Evolutionary conservation across 306 rosid genomes (phyloP).

Genomic region (Fragaria nilgerrensis): DNA sequence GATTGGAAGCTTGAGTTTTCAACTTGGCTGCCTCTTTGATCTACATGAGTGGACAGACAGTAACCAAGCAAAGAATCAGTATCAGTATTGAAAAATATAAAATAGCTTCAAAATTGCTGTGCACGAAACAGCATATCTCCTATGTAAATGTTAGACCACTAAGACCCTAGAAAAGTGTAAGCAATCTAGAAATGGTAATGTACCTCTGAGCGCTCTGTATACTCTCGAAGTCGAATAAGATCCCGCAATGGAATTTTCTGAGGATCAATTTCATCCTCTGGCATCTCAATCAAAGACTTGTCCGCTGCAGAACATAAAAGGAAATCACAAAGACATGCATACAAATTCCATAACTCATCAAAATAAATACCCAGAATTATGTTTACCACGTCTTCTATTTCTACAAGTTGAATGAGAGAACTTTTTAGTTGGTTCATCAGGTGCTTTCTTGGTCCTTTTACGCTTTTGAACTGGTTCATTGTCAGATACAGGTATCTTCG

Average conservation of each 20-base stretch:
- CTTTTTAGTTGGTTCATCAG: constrained; percentile 45
- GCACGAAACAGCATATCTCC: neutral
- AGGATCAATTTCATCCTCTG: constrained; percentile 71
- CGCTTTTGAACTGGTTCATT: constrained; percentile 44
- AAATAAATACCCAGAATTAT: neutral
- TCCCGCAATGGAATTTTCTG: constrained; percentile 51
- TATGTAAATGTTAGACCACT: neutral
- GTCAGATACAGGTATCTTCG: constrained; percentile 50
- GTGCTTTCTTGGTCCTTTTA: constrained; percentile 41
- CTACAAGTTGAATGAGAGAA: constrained; percentile 75
- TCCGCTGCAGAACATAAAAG: constrained; percentile 47
- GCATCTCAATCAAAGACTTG: constrained; percentile 69
- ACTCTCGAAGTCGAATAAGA: constrained; percentile 63
- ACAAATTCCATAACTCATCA: constrained; percentile 2
- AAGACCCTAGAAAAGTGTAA: neutral
- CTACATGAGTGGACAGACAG: constrained; percentile 40
- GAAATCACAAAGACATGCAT: constrained; percentile 21
- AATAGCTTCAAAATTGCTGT: neutral
- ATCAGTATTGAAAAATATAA: neutral
- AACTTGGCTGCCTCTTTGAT: constrained; percentile 57
- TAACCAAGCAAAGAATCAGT: neutral
- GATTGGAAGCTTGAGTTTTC: constrained; percentile 36
- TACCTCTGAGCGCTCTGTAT: constrained; percentile 68
- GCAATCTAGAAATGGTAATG: constrained; percentile 21
- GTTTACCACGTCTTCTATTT: constrained; percentile 62